Conservation (phyloP, 345 rosid genomes). For the Lumnitzera racemosa region DNA sequence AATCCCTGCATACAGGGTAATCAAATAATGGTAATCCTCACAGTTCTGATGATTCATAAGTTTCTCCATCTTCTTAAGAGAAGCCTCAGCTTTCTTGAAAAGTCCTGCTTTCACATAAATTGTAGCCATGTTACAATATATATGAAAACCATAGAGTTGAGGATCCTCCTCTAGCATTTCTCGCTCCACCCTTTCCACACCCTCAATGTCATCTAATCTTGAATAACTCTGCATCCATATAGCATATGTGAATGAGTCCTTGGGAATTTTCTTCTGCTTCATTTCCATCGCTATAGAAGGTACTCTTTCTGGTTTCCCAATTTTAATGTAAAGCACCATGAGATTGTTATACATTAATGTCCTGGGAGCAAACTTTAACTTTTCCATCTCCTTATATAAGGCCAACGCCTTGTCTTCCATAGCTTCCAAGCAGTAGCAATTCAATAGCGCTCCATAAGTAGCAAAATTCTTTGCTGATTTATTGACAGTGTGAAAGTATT, state of each 20-base stretch:
- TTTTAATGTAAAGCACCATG: conserved; percentile 42
- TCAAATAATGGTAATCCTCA: conserved; percentile 60
- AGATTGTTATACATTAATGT: conserved; percentile 48
- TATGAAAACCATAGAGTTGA: conserved; percentile 35
- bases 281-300: conserved; percentile 35
- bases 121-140: conserved; percentile 47
- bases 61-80: conserved; percentile 54
- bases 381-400: conserved; percentile 49
- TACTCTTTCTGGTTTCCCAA: conserved; percentile 55
- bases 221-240: conserved; percentile 60
- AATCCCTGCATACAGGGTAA: conserved; percentile 51
- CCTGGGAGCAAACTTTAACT: conserved; percentile 23
- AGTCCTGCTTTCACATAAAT: conserved; percentile 54
- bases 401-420: conserved; percentile 44
- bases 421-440: conserved; percentile 46
- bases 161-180: conserved; percentile 31
- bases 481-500: conserved; percentile 34
- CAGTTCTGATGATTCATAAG: conserved; percentile 33
- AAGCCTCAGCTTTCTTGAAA: conserved; percentile 54
- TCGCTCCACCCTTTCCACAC: conserved; percentile 35
- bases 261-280: conserved; percentile 37
- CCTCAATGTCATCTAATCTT: conserved; percentile 37
- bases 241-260: conserved; percentile 23
- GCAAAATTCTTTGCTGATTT: conserved; percentile 21
- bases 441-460: conserved; percentile 54